A percentile compares a stretch with the other conserved stretches of the same genome.
phyloP scores from a whole-genome alignment of 257 asterid species.

The Petunia axillaris region DNA sequence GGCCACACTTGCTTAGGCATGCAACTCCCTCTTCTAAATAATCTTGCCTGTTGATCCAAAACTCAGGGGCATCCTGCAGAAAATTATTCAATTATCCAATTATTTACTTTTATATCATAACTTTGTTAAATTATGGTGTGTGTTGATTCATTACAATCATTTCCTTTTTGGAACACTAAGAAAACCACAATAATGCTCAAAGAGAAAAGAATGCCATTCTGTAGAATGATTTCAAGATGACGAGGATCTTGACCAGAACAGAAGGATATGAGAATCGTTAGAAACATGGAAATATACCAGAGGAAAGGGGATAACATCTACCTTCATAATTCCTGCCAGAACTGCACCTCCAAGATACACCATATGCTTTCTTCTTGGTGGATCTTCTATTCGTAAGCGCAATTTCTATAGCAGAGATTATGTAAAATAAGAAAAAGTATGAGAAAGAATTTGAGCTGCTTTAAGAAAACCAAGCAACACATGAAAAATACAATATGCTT shows the following conservation, averaged over 20 bases:
- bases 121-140: neutral
- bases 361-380: constrained; percentile 98
- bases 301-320: constrained; percentile 32
- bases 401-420: constrained; percentile 61
- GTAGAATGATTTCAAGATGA: neutral
- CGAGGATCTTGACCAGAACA: neutral
- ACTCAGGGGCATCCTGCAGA: constrained; percentile 96
- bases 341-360: constrained; percentile 98
- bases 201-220: neutral
- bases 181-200: neutral
- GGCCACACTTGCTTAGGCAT: constrained; percentile 95
- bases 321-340: constrained; percentile 99
- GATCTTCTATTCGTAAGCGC: constrained; percentile 94
- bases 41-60: constrained; percentile 95
- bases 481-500: neutral
- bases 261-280: neutral
- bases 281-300: constrained; percentile 24
- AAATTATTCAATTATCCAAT: neutral
- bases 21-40: constrained; percentile 94
- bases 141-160: neutral
- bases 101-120: constrained; percentile 5
- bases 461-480: constrained; percentile 13
- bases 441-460: neutral
- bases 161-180: neutral
- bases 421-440: neutral